These are phyloP conservation scores for Craspedostauros australis DNA, from an alignment of 108 stramenopile genomes.

Conservation along the genomic window DNA sequence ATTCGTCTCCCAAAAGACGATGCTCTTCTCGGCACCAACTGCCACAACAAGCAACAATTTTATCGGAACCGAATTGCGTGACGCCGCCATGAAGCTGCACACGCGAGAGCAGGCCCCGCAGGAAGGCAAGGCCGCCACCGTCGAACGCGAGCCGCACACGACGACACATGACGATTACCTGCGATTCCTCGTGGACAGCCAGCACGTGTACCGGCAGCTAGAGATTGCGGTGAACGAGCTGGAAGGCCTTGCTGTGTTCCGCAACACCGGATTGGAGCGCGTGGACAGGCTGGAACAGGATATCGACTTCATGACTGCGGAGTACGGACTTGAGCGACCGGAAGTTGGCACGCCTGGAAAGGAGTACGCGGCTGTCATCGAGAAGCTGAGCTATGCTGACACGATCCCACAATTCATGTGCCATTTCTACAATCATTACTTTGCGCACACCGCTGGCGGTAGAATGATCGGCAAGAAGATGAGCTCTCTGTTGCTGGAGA, in stretches of 20 bases:
- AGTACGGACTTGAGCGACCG: conserved; percentile 44
- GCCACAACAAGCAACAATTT: conserved; percentile 30
- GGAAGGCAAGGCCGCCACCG: conserved; percentile 68
- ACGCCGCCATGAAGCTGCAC: conserved; percentile 89
- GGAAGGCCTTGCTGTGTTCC: conserved; percentile 52
- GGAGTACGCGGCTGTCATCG: conserved; percentile 52
- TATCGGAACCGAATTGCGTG: conserved; percentile 80
- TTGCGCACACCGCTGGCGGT: conserved; percentile 90
- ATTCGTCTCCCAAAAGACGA: no score
- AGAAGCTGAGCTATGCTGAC: conserved; percentile 28
- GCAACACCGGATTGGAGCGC: conserved; percentile 84
- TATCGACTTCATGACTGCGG: conserved; percentile 77
- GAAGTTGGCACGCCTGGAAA: conserved; percentile 44
- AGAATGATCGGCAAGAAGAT: conserved; percentile 92
- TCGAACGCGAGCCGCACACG: conserved; percentile 33
- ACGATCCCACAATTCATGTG: conserved; percentile 86
- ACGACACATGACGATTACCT: conserved; percentile 73
- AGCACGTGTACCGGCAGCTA: conserved; percentile 70
- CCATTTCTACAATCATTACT: conserved; percentile 94
- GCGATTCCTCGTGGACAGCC: conserved; percentile 74
- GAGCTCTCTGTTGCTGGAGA: conserved; percentile 68
- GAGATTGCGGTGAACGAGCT: conserved; percentile 66
- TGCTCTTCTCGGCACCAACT: neutral
- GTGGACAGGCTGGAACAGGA: conserved; percentile 63
- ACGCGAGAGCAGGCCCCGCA: conserved; percentile 84